phyloP scores from a whole-genome alignment of 2,329 filamentous ascomycete species.

The Reticulascus tulasneorum region DNA sequence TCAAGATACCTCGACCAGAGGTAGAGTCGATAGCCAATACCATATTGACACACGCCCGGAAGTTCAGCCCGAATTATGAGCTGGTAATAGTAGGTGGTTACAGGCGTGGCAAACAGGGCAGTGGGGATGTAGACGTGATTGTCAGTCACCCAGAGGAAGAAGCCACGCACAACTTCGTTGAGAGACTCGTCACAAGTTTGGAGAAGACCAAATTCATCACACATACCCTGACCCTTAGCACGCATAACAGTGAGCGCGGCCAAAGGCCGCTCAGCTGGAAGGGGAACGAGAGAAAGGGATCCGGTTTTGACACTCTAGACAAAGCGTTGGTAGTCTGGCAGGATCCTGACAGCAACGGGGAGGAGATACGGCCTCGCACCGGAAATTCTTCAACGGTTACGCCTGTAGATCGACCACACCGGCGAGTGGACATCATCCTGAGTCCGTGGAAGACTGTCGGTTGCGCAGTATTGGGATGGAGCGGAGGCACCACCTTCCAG shows the following conservation, averaged over 20 bases:
- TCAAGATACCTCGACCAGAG: conserved; percentile 68
- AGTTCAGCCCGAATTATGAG: conserved; percentile 51
- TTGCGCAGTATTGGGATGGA: conserved; percentile 86
- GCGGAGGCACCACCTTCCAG: conserved; percentile 84
- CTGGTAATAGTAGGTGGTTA: conserved; percentile 74
- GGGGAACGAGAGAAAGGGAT: conserved; percentile 36
- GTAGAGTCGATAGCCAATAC: conserved; percentile 63
- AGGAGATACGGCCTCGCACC: conserved; percentile 9
- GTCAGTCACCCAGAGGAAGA: conserved; percentile 71
- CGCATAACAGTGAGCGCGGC: conserved; percentile 66
- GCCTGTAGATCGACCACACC: conserved; percentile 48
- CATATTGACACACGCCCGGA: conserved; percentile 64
- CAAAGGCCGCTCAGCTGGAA: conserved; percentile 58
- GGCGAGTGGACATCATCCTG: conserved; percentile 88
- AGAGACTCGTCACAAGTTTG: conserved; percentile 65
- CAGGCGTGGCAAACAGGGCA: conserved; percentile 67
- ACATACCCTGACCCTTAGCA: conserved; percentile 71
- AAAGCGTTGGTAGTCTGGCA: conserved; percentile 95
- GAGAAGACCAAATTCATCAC: conserved; percentile 71
- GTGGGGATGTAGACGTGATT: conserved; percentile 83
- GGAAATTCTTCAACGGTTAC: not conserved
- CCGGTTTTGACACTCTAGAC: conserved; percentile 82
- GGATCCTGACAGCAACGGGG: conserved; percentile 42
- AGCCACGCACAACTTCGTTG: conserved; percentile 66
- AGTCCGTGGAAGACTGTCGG: conserved; percentile 85